Conservation (phyloP, 1,284 basidiomycete species). For the Moesziomyces globuligerus region DNA sequence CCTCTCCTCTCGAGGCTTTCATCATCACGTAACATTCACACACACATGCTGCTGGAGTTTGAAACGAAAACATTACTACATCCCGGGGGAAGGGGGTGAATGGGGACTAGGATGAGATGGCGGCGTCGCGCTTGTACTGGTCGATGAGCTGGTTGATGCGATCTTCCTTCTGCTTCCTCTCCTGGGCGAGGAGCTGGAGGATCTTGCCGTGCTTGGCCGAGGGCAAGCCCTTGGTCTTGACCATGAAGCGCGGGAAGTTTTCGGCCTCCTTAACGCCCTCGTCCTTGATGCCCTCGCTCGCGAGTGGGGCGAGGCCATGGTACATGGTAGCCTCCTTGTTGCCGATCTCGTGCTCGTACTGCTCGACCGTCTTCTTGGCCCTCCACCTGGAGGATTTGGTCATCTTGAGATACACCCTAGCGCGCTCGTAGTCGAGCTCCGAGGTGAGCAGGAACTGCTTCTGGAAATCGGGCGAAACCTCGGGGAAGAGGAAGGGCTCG, state of each 20-base stretch:
- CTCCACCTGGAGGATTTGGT: constrained; percentile 58
- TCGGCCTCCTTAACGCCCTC: constrained; percentile 7
- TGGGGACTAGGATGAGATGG: not conserved
- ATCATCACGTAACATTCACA: too few species aligned
- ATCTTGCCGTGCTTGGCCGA: constrained; percentile 58
- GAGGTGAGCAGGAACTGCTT: constrained; percentile 47
- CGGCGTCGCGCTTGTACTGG: constrained; percentile 37
- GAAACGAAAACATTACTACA: too few species aligned
- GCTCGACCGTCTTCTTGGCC: constrained; percentile 36
- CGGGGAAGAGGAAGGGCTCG: constrained; percentile 66
- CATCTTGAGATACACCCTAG: constrained; percentile 56
- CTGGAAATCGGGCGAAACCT: constrained; percentile 51
- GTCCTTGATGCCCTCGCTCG: constrained; percentile 10
- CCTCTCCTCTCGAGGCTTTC: too few species aligned
- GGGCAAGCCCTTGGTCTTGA: constrained; percentile 46
- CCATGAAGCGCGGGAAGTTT: constrained; percentile 36
- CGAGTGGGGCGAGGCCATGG: constrained; percentile 21
- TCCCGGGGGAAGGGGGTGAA: too few species aligned
- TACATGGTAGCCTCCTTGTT: constrained; percentile 17
- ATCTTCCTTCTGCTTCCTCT: constrained; percentile 50
- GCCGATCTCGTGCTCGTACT: constrained; percentile 36
- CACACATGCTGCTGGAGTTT: too few species aligned
- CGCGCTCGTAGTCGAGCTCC: constrained; percentile 54
- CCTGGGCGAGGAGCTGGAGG: constrained; percentile 39
- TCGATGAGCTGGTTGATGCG: constrained; percentile 37